phyloP scores from a whole-genome alignment of 1,139 yeast species.

The Pichia sp. region DNA sequence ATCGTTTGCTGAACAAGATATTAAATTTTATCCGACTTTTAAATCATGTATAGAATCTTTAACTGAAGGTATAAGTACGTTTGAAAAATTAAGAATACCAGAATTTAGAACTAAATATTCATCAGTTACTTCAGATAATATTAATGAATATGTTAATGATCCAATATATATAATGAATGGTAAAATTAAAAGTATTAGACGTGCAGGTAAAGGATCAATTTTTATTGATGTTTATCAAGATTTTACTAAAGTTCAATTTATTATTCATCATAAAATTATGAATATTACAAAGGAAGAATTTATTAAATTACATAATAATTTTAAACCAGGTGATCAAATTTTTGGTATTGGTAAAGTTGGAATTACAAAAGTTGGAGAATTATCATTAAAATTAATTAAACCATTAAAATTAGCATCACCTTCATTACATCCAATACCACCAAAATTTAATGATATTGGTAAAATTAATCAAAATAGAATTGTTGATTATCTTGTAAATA shows the following conservation, averaged over 20 bases:
- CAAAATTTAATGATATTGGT: constrained; percentile 46
- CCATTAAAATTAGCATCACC: constrained; percentile 57
- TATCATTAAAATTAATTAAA: constrained; percentile 57
- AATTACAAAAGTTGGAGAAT: constrained; percentile 67
- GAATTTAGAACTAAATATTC: constrained; percentile 28
- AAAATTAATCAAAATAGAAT: constrained; percentile 65
- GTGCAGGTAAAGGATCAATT: constrained; percentile 58
- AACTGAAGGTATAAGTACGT: neutral
- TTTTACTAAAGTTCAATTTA: constrained; percentile 47
- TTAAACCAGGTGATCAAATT: constrained; percentile 69
- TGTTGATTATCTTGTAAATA: constrained; percentile 64
- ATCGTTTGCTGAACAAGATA: constrained; percentile 18
- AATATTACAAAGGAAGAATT: constrained; percentile 40
- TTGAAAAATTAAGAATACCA: constrained; percentile 27
- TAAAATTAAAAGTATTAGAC: constrained; percentile 48
- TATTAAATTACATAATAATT: constrained; percentile 35
- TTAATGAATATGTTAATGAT: constrained; percentile 19
- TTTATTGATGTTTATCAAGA: constrained; percentile 67
- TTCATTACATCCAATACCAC: constrained; percentile 66
- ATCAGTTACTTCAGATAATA: constrained; percentile 2
- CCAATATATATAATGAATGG: constrained; percentile 37
- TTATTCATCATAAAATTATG: constrained; percentile 49
- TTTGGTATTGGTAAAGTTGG: constrained; percentile 66
- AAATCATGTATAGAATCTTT: constrained; percentile 7
- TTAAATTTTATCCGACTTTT: constrained; percentile 23